Evolutionary conservation across 2,329 filamentous ascomycete species (phyloP).

Genomic region (Trichoderma koningiopsis): DNA sequence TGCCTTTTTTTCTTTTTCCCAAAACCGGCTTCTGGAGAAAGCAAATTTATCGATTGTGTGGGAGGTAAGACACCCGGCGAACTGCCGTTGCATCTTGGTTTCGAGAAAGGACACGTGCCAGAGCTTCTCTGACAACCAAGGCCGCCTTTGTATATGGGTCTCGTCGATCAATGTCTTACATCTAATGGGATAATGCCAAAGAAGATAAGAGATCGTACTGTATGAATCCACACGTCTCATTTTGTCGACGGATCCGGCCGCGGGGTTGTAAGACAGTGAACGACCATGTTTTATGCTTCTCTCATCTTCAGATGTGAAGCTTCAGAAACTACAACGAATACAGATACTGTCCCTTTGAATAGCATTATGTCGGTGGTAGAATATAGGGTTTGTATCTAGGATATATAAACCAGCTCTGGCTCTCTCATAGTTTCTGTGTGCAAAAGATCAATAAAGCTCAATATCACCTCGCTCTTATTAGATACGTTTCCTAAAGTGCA

Average conservation of each 20-base stretch:
- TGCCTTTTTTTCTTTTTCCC: not conserved
- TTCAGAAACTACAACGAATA: not conserved
- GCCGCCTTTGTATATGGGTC: not conserved
- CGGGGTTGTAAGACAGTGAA: not conserved
- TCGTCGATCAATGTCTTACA: not conserved
- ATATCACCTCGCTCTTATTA: not conserved
- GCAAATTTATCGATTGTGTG: not conserved
- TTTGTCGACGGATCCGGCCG: not conserved
- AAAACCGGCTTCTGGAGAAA: not conserved
- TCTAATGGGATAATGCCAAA: not conserved
- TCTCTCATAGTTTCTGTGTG: not conserved
- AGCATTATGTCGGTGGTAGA: not conserved
- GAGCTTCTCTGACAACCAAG: not conserved
- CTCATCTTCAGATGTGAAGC: not conserved
- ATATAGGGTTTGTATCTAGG: not conserved
- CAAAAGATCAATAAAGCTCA: not conserved
- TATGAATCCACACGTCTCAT: not conserved
- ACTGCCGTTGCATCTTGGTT: not conserved
- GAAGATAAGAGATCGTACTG: not conserved
- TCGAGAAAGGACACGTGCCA: not conserved
- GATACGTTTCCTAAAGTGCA: not conserved
- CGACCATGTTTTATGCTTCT: not conserved
- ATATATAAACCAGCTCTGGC: not conserved
- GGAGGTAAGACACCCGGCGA: not conserved
- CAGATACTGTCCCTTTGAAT: not conserved